phyloP scores from a whole-genome alignment of 2,329 filamentous ascomycete genomes.

The Torrubiellomyces zombiae region DNA sequence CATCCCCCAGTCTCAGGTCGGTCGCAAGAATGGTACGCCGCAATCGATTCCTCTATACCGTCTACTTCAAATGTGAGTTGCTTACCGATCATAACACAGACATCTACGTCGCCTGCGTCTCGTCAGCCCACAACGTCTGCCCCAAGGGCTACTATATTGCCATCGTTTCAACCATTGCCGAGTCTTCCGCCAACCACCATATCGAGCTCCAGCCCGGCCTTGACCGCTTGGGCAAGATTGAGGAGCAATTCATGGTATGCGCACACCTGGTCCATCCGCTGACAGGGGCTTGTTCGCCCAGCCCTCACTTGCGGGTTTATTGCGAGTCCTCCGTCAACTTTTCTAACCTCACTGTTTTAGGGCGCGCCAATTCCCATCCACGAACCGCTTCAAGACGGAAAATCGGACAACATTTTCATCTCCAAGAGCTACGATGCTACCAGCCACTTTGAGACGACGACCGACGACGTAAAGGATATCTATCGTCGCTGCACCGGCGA shows the following conservation, averaged over 20 bases:
- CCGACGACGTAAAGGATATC: constrained; percentile 88
- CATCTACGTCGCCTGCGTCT: constrained; percentile 93
- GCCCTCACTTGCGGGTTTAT: background rate
- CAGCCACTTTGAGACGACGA: constrained; percentile 86
- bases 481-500: constrained; percentile 72
- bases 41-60: constrained; percentile 11
- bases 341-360: constrained; percentile 20
- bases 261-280: too few species aligned
- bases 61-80: background rate
- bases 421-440: constrained; percentile 98
- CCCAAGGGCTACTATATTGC: constrained; percentile 98
- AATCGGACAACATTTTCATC: constrained; percentile 84
- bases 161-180: constrained; percentile 94
- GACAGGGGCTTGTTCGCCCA: too few species aligned
- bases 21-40: constrained; percentile 88
- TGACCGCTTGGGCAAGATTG: constrained; percentile 79
- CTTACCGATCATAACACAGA: constrained; percentile 33
- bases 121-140: constrained; percentile 91
- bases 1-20: constrained; percentile 93
- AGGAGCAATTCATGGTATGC: constrained; percentile 87
- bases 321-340: background rate
- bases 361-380: constrained; percentile 82
- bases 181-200: constrained; percentile 83
- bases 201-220: constrained; percentile 85
- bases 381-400: constrained; percentile 70